Base-by-base conservation (phyloP, 352 stramenopile genomes). In the Phytophthora sansomeana region DNA sequence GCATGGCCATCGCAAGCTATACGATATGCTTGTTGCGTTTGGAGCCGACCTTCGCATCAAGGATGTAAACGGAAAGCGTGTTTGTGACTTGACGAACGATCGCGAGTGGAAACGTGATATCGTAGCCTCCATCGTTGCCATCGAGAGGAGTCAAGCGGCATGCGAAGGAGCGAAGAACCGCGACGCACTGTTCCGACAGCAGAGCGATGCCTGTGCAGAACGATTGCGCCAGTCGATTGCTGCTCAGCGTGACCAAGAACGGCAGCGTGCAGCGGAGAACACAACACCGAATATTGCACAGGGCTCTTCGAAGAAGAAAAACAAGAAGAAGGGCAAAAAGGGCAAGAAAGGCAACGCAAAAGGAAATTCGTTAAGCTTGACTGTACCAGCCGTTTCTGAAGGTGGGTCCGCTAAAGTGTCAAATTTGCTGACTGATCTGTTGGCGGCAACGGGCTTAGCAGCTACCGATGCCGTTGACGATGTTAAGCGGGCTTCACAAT, bases 241-340 rank as follows among this genome's bases (percentile, higher is more conserved):
- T 41, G 39, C 38, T 17, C 59, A 67, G 16, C 41, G 59, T 17
- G 59, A 61, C 17, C 29, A 67, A 54, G 59, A 56, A 13, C 49
- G 42, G 6, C 50, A 29, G 11, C 33, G 28, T 7, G 26, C 51
- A 55, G 50, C 57, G 47, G 44, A 38, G 51, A 64, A 19, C 16
- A 16, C 44, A 8, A 50, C 24, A 4, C n/a, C 28, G 11, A 50
- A 56, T 32, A 17, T n/a, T 16, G 8, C 28, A 14, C 16, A 14
- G 16, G 9, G 33, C 33, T 38, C 30, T 42, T 33, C 14, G 5
- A 62, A 61, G 30, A 58, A 56, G 8, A n/a, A 41, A 8, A 44
- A 13, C 19, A 71, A 71, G 24, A 75, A 64, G 49, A 78, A 75
- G n/a, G 64, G 53, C 47, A 78, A 75, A 41, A 72, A 66, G 24